Evolutionary conservation across 495 filamentous ascomycete genomes (phyloP).

Genomic region (Talaromyces proteolyticus): DNA sequence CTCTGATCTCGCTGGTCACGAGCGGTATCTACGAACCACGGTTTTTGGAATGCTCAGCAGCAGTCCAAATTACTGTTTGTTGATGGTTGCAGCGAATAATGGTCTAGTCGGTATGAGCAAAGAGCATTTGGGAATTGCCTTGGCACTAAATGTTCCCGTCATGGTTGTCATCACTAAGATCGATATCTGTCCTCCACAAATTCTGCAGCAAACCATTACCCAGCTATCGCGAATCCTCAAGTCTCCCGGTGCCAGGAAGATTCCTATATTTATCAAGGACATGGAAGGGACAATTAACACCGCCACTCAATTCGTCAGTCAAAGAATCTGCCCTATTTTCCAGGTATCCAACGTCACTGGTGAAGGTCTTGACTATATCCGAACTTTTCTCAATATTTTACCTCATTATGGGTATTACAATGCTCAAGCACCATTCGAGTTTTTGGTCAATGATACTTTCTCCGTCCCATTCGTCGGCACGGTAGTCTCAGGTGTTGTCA

Average conservation of each 20-base stretch:
- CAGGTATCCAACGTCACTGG: slow-evolving; percentile 98
- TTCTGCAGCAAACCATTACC: slow-evolving; percentile 88
- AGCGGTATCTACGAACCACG: slow-evolving; percentile 91
- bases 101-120: slow-evolving; percentile 97
- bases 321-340: slow-evolving; percentile 95
- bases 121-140: slow-evolving; percentile 92
- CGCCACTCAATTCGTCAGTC: slow-evolving; percentile 90
- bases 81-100: slow-evolving; percentile 99
- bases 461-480: slow-evolving; percentile 98
- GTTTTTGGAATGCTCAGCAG: slow-evolving; percentile 93
- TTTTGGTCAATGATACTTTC: slow-evolving; percentile 95
- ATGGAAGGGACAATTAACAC: slow-evolving; percentile 90
- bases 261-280: slow-evolving; percentile 94
- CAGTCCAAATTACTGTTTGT: slow-evolving; percentile 93
- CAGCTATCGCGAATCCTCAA: slow-evolving; percentile 90
- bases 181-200: slow-evolving; percentile 95
- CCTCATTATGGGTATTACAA: slow-evolving; percentile 95
- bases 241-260: slow-evolving; percentile 87
- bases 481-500: slow-evolving; percentile 91
- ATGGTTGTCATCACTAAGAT: slow-evolving; percentile 99
- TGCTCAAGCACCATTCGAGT: slow-evolving; percentile 82
- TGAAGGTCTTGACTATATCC: slow-evolving; percentile 71
- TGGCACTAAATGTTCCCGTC: slow-evolving; percentile 93
- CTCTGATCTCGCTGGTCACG: slow-evolving; percentile 92
- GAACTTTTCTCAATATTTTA: slow-evolving; percentile 90